Percentiles rank a stretch among this genome's conserved stretches.
Conservation (phyloP, 345 rosid genomes). For the Boechera divaricarpa region DNA sequence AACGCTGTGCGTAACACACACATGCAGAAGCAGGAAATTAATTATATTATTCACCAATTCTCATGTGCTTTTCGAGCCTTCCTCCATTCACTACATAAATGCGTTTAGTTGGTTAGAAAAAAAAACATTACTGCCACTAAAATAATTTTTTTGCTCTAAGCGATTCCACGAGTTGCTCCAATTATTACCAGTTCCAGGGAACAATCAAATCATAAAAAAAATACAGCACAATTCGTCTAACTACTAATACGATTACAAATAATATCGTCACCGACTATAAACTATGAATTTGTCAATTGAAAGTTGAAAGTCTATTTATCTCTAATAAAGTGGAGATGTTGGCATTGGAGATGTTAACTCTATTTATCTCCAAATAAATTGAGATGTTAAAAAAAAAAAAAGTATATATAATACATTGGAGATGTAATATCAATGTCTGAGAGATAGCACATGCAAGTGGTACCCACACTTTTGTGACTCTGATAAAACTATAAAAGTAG, state of each 20-base stretch:
- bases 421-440: slow-evolving; percentile 19
- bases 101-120: background rate
- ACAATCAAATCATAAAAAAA: background rate
- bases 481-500: background rate
- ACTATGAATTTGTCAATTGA: no score
- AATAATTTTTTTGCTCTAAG: background rate
- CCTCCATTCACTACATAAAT: background rate
- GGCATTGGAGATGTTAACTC: no score
- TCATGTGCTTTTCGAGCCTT: background rate
- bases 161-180: background rate
- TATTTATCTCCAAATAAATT: background rate
- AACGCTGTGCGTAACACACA: slow-evolving; percentile 13
- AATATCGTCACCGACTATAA: background rate
- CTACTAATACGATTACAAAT: background rate
- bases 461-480: slow-evolving; percentile 11
- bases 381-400: background rate
- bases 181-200: background rate
- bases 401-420: background rate
- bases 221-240: background rate
- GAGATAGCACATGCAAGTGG: slow-evolving; percentile 39
- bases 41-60: slow-evolving; percentile 1
- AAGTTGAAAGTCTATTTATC: no score
- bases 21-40: slow-evolving; percentile 11
- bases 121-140: background rate
- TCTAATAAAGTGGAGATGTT: no score